Evolutionary conservation across 1,139 yeast genomes (phyloP).

Genomic region (Saccharomyces hybrid): DNA sequence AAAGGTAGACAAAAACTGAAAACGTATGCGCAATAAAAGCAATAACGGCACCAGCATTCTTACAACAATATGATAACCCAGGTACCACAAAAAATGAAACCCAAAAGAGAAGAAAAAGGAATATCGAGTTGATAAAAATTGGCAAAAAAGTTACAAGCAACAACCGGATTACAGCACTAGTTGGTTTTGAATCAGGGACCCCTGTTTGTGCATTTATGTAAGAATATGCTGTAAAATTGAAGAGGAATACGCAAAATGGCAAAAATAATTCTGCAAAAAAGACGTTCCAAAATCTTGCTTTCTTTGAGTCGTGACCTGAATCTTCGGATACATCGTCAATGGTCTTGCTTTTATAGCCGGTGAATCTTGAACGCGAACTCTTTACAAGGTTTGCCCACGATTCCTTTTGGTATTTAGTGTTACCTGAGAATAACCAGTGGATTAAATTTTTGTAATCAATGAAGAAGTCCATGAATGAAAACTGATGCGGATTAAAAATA

Average conservation of each 20-base stretch:
- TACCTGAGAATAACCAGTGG: constrained; percentile 65
- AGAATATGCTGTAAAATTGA: constrained; percentile 51
- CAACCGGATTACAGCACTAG: constrained; percentile 50
- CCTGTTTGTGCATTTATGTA: constrained; percentile 70
- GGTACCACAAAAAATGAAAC: constrained; percentile 47
- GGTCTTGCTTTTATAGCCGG: constrained; percentile 53
- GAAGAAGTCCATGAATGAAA: constrained; percentile 59
- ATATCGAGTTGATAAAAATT: constrained; percentile 39
- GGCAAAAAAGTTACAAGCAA: constrained; percentile 48
- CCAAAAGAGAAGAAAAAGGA: constrained; percentile 39
- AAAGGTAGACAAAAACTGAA: constrained; percentile 47
- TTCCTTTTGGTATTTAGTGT: constrained; percentile 39
- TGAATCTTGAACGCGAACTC: constrained; percentile 47
- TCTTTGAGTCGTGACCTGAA: constrained; percentile 27
- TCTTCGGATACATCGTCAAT: constrained; percentile 33
- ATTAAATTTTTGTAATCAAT: constrained; percentile 61
- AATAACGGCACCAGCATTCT: constrained; percentile 34
- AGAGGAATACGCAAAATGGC: constrained; percentile 40
- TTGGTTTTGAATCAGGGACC: constrained; percentile 39
- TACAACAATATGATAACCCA: constrained; percentile 35
- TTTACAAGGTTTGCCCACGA: constrained; percentile 62
- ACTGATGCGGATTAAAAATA: constrained; percentile 82
- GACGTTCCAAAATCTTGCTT: constrained; percentile 44
- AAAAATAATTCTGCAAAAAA: constrained; percentile 46
- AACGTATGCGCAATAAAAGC: constrained; percentile 47